Evolutionary conservation across 2,329 filamentous ascomycete genomes (phyloP).

Genomic region (Phialocephala sp.): DNA sequence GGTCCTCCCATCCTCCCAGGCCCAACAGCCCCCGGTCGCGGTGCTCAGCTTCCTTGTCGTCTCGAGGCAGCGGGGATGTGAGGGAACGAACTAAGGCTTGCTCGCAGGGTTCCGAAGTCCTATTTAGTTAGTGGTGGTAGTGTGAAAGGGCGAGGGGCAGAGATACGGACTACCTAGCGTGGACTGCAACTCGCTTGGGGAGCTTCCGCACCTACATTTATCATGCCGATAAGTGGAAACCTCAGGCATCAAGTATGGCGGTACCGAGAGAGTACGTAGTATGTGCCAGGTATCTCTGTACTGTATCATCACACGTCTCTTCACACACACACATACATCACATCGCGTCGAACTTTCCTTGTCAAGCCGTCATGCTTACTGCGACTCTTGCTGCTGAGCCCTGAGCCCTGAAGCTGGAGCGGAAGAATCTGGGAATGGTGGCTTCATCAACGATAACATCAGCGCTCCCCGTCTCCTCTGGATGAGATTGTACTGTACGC

Average conservation of each 20-base stretch:
- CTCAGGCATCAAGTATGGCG: not conserved
- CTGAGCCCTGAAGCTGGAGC: no score
- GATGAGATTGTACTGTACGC: not conserved
- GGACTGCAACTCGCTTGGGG: constrained; percentile 3
- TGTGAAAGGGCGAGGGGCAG: not conserved
- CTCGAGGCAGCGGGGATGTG: constrained; percentile 26
- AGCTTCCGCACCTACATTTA: not conserved
- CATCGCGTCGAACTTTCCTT: not conserved
- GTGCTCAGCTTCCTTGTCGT: constrained; percentile 21
- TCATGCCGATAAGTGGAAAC: constrained; percentile 3
- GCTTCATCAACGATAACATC: not conserved
- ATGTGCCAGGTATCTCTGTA: constrained; percentile 1
- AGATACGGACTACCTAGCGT: not conserved
- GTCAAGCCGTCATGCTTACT: constrained; percentile 5
- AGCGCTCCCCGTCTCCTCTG: not conserved
- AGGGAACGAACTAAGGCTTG: not conserved
- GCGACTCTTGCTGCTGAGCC: not conserved
- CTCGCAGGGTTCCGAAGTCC: not conserved
- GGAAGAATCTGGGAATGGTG: not conserved
- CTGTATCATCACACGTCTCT: constrained; percentile 4
- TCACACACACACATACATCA: constrained; percentile 1
- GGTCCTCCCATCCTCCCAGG: not conserved
- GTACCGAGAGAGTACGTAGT: no score
- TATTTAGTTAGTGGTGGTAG: not conserved
- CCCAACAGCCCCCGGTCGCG: not conserved